phyloP scores from a whole-genome alignment of 768 basidiomycete species.

The Leccinum variicolor region DNA sequence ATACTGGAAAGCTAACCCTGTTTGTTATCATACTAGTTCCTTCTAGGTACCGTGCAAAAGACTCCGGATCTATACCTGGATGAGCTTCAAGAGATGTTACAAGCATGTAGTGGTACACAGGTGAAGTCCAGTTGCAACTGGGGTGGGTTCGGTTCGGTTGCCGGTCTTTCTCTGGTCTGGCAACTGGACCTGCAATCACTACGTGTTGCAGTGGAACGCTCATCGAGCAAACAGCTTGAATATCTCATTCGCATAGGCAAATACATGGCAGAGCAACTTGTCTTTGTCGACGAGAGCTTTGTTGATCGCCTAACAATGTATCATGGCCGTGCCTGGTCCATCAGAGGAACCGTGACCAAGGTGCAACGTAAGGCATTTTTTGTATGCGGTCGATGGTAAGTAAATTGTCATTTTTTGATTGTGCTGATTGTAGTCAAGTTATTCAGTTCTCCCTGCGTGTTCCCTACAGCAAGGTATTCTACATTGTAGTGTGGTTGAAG shows the following conservation, averaged over 20 bases:
- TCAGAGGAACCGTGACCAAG: not conserved
- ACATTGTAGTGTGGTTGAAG: constrained; percentile 8
- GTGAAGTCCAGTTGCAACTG: too few species aligned
- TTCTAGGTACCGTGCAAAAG: not conserved
- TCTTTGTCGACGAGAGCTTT: not conserved
- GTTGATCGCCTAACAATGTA: not conserved
- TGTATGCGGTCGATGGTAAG: not conserved
- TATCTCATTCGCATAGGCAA: not conserved
- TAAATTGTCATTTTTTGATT: not conserved
- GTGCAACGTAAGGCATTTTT: not conserved
- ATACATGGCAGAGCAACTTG: not conserved
- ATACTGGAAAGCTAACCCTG: too few species aligned
- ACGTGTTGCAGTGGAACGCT: too few species aligned
- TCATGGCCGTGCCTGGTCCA: not conserved
- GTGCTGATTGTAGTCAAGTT: not conserved
- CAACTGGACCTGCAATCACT: too few species aligned
- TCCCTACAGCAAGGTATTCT: not conserved
- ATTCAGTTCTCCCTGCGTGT: not conserved
- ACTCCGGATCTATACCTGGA: not conserved
- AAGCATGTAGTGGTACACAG: not conserved
- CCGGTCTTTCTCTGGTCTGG: too few species aligned
- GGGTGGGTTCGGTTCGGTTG: too few species aligned
- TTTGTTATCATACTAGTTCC: too few species aligned
- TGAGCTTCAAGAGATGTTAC: not conserved
- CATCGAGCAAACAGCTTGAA: too few species aligned